phyloP scores from a whole-genome alignment of 768 basidiomycete species.

The Sporobolomyces phaffii region DNA sequence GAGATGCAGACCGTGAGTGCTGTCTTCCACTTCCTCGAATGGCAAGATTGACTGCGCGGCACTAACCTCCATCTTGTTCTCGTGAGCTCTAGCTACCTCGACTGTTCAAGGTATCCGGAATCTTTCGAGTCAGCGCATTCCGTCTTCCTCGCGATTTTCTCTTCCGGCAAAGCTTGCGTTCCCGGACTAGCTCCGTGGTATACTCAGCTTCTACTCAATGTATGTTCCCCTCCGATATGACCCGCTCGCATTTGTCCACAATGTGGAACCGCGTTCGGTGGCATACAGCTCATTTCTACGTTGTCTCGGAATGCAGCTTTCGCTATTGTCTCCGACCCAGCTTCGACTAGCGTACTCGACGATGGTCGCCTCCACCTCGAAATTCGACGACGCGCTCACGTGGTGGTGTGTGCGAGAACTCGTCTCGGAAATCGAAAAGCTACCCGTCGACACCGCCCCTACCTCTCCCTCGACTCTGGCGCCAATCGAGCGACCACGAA shows the following conservation, averaged over 20 bases:
- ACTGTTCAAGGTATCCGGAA: conserved; percentile 58
- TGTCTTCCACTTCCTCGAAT: too few species aligned
- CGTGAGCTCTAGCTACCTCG: conserved; percentile 54
- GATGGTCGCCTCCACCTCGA: conserved; percentile 58
- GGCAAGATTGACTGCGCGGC: conserved; percentile 4
- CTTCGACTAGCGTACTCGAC: conserved; percentile 69
- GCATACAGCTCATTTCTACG: too few species aligned
- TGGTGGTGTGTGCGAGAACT: conserved; percentile 64
- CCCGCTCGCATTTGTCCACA: too few species aligned
- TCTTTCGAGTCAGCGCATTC: conserved; percentile 84
- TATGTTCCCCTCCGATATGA: too few species aligned
- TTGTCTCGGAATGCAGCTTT: too few species aligned
- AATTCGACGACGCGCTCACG: conserved; percentile 53
- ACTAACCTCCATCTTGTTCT: conserved; percentile 12
- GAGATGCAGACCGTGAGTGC: conserved; percentile 61
- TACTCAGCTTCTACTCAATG: conserved; percentile 63
- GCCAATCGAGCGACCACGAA: not conserved
- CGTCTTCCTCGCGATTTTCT: conserved; percentile 67
- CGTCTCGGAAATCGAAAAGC: conserved; percentile 50
- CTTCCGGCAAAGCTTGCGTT: conserved; percentile 53
- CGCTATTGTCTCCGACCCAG: conserved; percentile 51
- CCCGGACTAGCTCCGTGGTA: conserved; percentile 69
- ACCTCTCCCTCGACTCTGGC: not conserved
- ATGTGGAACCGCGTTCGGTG: too few species aligned
- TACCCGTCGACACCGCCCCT: too few species aligned